Percentiles rank a stretch among this genome's conserved stretches.
Conservation (phyloP, 345 rosid genomes). For the Sonneratia caseolaris region DNA sequence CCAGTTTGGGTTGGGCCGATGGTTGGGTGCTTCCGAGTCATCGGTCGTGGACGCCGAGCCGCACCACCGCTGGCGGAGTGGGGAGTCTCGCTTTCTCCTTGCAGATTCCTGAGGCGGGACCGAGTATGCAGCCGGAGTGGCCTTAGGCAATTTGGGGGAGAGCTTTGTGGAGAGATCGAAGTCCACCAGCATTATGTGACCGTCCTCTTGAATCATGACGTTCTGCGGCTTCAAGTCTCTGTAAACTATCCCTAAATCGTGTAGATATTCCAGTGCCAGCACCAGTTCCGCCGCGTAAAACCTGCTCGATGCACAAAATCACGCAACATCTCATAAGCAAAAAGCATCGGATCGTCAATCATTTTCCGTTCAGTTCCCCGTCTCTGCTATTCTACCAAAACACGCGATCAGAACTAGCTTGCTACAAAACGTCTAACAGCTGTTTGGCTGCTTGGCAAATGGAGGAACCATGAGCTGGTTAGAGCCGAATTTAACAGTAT, state of each 20-base stretch:
- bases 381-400: too few relatives aligned
- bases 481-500: not conserved
- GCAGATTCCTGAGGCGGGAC: not conserved
- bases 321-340: not conserved
- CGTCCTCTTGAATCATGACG: conserved; percentile 68
- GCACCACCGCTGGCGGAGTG: conserved; percentile 23
- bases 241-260: conserved; percentile 58
- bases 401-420: not conserved
- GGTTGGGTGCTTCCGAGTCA: conserved; percentile 11
- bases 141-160: conserved; percentile 17
- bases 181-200: conserved; percentile 91
- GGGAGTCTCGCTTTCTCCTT: conserved; percentile 11
- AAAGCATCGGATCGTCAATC: not conserved
- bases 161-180: conserved; percentile 84
- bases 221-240: conserved; percentile 89
- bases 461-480: not conserved
- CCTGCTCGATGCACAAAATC: conserved; percentile 18
- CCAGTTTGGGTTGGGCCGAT: conserved; percentile 9
- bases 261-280: conserved; percentile 67
- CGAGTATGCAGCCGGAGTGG: conserved; percentile 10
- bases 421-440: not conserved
- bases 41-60: conserved; percentile 35
- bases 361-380: too few relatives aligned
- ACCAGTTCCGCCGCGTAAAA: conserved; percentile 91
- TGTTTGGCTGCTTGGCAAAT: not conserved